phyloP scores from a whole-genome alignment of 352 stramenopile species.

The Peronosclerospora sorghi region DNA sequence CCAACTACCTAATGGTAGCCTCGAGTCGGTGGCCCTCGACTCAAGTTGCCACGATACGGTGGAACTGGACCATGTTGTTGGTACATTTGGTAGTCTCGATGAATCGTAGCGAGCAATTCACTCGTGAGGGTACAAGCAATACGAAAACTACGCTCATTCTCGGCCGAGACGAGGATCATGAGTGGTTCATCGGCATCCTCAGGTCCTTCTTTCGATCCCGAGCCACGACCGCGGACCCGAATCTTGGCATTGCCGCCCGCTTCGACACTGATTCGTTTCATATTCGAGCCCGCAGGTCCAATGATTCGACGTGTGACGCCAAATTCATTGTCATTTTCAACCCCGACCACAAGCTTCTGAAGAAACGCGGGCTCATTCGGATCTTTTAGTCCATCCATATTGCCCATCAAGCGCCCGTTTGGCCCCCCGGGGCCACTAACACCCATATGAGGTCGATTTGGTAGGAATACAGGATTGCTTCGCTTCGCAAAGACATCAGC shows the following conservation, averaged over 20 bases:
- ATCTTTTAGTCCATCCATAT: constrained; percentile 16
- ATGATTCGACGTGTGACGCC: constrained; percentile 78
- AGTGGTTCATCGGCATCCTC: constrained; percentile 73
- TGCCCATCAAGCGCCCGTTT: constrained; percentile 1
- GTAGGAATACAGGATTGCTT: constrained; percentile 33
- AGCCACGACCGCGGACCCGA: constrained; percentile 72
- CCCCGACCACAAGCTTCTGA: constrained; percentile 72
- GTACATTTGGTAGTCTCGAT: constrained; percentile 70
- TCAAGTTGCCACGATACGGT: constrained; percentile 11
- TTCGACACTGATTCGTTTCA: constrained; percentile 83
- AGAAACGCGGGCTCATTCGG: constrained; percentile 27
- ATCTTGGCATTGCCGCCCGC: constrained; percentile 74
- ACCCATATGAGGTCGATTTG: constrained; percentile 19
- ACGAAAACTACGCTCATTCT: constrained; percentile 78
- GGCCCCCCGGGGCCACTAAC: constrained; percentile 12
- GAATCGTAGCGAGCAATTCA: constrained; percentile 59
- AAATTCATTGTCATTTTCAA: constrained; percentile 83
- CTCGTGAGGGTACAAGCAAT: constrained; percentile 58
- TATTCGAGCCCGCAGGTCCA: constrained; percentile 60
- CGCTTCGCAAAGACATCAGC: constrained; percentile 66
- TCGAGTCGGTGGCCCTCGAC: constrained; percentile 18
- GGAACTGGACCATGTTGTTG: constrained; percentile 18
- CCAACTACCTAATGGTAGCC: constrained; percentile 10
- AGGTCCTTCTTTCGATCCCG: constrained; percentile 60
- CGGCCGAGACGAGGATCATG: constrained; percentile 74